Evolutionary conservation across 2,329 filamentous ascomycete genomes (phyloP).

Genomic region (Lachnellula willkommii): DNA sequence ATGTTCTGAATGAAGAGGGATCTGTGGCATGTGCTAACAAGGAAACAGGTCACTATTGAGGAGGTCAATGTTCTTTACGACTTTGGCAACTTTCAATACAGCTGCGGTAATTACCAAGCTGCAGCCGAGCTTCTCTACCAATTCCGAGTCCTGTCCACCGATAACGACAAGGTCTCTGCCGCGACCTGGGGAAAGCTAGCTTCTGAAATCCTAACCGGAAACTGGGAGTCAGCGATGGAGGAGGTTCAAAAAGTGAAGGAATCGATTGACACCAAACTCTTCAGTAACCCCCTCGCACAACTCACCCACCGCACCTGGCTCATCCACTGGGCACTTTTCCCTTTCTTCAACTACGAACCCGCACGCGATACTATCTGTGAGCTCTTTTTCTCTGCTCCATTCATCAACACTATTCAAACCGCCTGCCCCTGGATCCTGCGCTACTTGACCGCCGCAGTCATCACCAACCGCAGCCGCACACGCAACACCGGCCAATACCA

Average conservation of each 20-base stretch:
- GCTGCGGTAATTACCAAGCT: conserved; percentile 86
- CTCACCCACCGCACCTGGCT: conserved; percentile 95
- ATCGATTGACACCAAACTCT: conserved; percentile 87
- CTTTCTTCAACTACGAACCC: conserved; percentile 94
- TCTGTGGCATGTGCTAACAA: conserved; percentile 11
- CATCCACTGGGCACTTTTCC: conserved; percentile 97
- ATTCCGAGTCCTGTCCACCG: conserved; percentile 95
- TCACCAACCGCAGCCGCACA: conserved; percentile 77
- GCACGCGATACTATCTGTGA: conserved; percentile 89
- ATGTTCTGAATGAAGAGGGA: conserved; percentile 33
- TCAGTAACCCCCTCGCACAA: conserved; percentile 93
- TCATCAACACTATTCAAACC: conserved; percentile 99
- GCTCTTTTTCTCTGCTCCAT: conserved; percentile 92
- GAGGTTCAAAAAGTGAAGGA: conserved; percentile 88
- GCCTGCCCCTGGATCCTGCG: conserved; percentile 93
- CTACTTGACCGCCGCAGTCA: conserved; percentile 89
- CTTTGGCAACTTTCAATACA: conserved; percentile 96
- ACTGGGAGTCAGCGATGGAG: conserved; percentile 91
- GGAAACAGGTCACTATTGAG: conserved; percentile 68
- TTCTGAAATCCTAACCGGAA: conserved; percentile 87
- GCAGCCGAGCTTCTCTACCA: conserved; percentile 93
- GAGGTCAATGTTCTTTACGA: conserved; percentile 97
- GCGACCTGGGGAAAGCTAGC: conserved; percentile 98
- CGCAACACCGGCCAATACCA: conserved; percentile 85
- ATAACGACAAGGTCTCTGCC: conserved; percentile 93